A percentile compares a stretch with the other conserved stretches of the same genome.
Conservation (phyloP, 495 filamentous ascomycete species). For the Antarctomyces pellizariae region DNA sequence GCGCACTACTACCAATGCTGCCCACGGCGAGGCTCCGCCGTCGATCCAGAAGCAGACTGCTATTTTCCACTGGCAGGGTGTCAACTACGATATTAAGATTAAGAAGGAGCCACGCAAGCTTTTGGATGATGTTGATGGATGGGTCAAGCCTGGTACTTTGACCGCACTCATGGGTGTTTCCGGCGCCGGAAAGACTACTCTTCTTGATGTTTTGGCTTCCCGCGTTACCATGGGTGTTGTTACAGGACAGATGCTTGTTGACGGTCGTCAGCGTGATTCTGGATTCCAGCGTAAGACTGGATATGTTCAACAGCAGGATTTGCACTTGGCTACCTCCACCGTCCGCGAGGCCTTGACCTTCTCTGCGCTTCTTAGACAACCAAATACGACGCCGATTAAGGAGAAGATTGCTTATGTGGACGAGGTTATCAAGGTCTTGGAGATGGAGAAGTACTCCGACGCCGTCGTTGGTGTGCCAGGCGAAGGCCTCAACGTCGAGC, state of each 20-base stretch:
- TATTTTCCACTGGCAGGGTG: constrained; percentile 67
- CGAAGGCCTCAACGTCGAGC: constrained; percentile 84
- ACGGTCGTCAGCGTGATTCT: constrained; percentile 47
- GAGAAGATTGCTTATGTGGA: constrained; percentile 78
- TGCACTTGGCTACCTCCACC: constrained; percentile 67
- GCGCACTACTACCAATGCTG: constrained; percentile 5
- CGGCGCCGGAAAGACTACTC: constrained; percentile 49
- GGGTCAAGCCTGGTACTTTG: constrained; percentile 75
- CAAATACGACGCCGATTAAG: constrained; percentile 33
- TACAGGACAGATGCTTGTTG: constrained; percentile 64
- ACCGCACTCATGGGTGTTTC: constrained; percentile 69
- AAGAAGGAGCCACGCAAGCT: constrained; percentile 49
- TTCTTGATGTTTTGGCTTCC: constrained; percentile 48
- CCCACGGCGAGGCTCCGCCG: constrained; percentile 17
- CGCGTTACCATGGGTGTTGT: constrained; percentile 80
- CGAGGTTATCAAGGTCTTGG: constrained; percentile 72
- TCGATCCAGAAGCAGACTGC: constrained; percentile 36
- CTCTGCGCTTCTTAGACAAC: constrained; percentile 68
- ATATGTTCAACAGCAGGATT: constrained; percentile 89
- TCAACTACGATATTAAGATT: constrained; percentile 78
- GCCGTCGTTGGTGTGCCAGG: constrained; percentile 73
- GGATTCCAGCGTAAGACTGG: constrained; percentile 87
- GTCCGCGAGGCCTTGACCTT: constrained; percentile 71
- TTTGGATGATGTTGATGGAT: constrained; percentile 64
- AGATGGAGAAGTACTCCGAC: constrained; percentile 79